Evolutionary conservation across 208 protist species (phyloP).

Genomic region (Leishmania mexicana): DNA sequence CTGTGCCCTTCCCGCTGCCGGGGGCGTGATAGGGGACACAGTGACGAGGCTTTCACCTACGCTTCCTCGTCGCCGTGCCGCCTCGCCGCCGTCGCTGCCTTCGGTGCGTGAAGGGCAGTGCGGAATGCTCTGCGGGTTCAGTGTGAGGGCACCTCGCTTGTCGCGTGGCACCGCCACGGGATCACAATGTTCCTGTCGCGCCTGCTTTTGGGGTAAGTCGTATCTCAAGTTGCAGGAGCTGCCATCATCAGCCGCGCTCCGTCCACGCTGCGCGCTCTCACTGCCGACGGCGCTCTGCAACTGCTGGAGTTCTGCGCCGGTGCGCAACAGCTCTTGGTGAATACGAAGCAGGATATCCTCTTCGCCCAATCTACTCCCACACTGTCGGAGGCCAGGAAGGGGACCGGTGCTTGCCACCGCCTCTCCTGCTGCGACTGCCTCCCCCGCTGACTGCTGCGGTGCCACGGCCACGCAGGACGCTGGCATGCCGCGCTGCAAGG

Average conservation of each 20-base stretch:
- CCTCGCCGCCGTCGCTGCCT: neutral
- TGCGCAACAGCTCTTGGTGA: slow-evolving; percentile 9
- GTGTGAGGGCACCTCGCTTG: neutral
- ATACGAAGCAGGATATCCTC: slow-evolving; percentile 16
- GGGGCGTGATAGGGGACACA: slow-evolving; percentile 27
- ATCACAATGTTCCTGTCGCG: neutral
- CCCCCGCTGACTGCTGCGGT: slow-evolving; percentile 12
- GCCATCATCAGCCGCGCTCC: neutral
- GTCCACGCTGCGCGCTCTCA: neutral
- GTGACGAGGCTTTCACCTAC: slow-evolving; percentile 17
- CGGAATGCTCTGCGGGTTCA: slow-evolving; percentile 12
- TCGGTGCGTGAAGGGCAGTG: slow-evolving; percentile 11
- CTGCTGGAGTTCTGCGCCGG: slow-evolving; percentile 10
- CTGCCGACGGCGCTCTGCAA: slow-evolving; percentile 12
- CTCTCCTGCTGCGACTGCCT: neutral
- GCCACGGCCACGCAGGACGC: slow-evolving; percentile 20
- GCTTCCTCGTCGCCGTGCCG: neutral
- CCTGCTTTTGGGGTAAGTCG: neutral
- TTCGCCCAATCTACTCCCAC: neutral
- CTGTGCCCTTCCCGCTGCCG: neutral
- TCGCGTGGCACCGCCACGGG: neutral
- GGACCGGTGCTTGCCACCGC: neutral
- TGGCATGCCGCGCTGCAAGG: slow-evolving; percentile 18
- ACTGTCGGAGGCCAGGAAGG: slow-evolving; percentile 7
- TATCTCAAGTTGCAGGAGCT: neutral